Evolutionary conservation across 1,139 yeast genomes (phyloP), one percentile per base, ranked within the genome.

Genomic region (Protomyces gravidus): DNA sequence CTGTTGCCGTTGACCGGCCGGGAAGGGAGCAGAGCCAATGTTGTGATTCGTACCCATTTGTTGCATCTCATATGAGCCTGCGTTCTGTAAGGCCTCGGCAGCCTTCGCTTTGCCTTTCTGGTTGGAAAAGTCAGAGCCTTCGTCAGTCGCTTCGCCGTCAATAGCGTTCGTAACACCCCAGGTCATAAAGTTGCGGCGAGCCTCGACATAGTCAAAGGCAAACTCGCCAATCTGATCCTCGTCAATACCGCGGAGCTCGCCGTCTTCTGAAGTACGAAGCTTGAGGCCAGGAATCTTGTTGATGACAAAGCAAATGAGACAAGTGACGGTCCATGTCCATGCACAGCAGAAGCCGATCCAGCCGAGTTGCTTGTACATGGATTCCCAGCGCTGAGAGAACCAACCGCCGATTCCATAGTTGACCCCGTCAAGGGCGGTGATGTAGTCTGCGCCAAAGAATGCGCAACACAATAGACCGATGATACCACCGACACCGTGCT

Each of bases 161-260:
- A 50, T 55, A 4, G 62, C 49, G 19, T 36, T 36, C 11, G 42
- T 36, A 15, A 55, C 59, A 26, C 59, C 59, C 84, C 84, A 87
- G 66, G 89, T 87, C 69, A 86, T 80, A 74, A 86, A 90, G 73
- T 90, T 96, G 72, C 97, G 82, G 73, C 97, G 82, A 21, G 90
- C 95, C 76, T 92, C 98, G 62, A 92, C 97, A 70, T 89, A 92
- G 74, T 92, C 97, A 72, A 90, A 92, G 23, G 98, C 98, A 75
- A 92, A 92, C 73, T 92, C 97, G 59, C 98, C 98, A 67, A 92
- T 88, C 75, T 92, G 97, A 73, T 89, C 96, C 72, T 92, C 97
- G 72, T 92, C 98, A 74, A 89, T 81, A 63, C 98, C 98, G 30
- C 78, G 76, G 66, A 85, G 88, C 72, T 92, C 98, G 17, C 85